Conservation (phyloP, 192 early-diverging fungal genomes). For the Chytriomyces sp. region DNA sequence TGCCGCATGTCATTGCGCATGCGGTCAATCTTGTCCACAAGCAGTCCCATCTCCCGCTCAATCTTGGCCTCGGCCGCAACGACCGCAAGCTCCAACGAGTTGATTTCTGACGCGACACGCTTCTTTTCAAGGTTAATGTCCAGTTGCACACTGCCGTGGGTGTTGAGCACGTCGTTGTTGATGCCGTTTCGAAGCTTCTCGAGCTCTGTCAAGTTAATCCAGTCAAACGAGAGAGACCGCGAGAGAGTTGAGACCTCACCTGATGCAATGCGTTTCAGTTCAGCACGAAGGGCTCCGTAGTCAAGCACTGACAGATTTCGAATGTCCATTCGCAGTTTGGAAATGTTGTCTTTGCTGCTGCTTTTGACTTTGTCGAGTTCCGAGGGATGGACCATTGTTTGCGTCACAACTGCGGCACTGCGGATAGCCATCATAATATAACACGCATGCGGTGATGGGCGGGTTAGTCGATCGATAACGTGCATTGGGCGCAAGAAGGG, state of each 20-base stretch:
- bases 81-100: constrained; percentile 44
- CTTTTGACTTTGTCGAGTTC: constrained; percentile 22
- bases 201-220: constrained; percentile 68
- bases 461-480: background rate
- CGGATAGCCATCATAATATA: background rate
- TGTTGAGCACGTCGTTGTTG: constrained; percentile 77
- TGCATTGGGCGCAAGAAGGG: background rate
- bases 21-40: constrained; percentile 36
- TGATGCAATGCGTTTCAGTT: constrained; percentile 17
- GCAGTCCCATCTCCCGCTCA: constrained; percentile 43
- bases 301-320: constrained; percentile 27
- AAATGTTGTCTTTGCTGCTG: constrained; percentile 1
- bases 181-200: constrained; percentile 79
- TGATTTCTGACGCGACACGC: constrained; percentile 79
- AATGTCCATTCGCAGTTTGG: constrained; percentile 30
- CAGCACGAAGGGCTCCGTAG: constrained; percentile 22
- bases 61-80: constrained; percentile 43
- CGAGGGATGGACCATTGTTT: background rate
- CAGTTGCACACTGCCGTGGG: constrained; percentile 81
- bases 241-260: constrained; percentile 4
- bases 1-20: constrained; percentile 19
- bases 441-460: background rate
- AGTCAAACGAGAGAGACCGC: background rate
- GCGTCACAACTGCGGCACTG: background rate
- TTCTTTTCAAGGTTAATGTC: constrained; percentile 93